Evolutionary conservation across 768 basidiomycete species (phyloP).

Genomic region (Favolaschia claudopus): DNA sequence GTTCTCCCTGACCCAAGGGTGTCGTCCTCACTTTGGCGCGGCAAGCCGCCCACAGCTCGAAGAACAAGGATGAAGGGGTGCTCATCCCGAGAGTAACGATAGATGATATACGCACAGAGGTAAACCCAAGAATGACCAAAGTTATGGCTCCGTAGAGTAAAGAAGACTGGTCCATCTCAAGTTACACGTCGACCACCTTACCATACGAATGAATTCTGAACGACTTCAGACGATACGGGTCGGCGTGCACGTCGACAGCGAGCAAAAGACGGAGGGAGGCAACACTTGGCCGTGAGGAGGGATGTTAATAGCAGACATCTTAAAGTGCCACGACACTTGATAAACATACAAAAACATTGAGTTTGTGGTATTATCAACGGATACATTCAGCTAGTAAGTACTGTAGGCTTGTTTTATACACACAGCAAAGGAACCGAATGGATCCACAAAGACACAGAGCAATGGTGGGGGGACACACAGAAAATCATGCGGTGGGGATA

Average conservation of each 20-base stretch:
- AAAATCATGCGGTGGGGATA: conserved; percentile 48
- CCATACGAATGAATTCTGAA: conserved; percentile 17
- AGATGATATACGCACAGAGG: conserved; percentile 44
- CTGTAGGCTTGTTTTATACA: conserved; percentile 25
- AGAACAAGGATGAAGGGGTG: conserved; percentile 92
- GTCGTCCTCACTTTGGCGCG: conserved; percentile 16
- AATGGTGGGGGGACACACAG: not conserved
- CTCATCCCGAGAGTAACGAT: conserved; percentile 56
- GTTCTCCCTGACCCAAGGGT: conserved; percentile 54
- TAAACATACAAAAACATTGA: conserved; percentile 14
- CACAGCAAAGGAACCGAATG: conserved; percentile 1
- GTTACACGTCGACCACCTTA: conserved; percentile 17
- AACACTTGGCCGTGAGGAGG: not conserved
- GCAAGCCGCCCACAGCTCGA: conserved; percentile 70
- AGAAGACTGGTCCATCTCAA: conserved; percentile 38
- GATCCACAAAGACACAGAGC: not conserved
- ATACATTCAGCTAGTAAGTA: conserved; percentile 23
- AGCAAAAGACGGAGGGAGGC: not conserved
- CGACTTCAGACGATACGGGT: not conserved
- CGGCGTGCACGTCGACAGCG: no score
- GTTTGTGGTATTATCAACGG: conserved; percentile 20
- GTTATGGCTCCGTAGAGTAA: conserved; percentile 47
- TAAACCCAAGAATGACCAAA: conserved; percentile 38
- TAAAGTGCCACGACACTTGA: conserved; percentile 8
- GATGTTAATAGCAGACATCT: conserved; percentile 5